These are phyloP conservation scores for Penicillium paxilli DNA, from an alignment of 495 filamentous ascomycete genomes.

Conservation along the genomic window DNA sequence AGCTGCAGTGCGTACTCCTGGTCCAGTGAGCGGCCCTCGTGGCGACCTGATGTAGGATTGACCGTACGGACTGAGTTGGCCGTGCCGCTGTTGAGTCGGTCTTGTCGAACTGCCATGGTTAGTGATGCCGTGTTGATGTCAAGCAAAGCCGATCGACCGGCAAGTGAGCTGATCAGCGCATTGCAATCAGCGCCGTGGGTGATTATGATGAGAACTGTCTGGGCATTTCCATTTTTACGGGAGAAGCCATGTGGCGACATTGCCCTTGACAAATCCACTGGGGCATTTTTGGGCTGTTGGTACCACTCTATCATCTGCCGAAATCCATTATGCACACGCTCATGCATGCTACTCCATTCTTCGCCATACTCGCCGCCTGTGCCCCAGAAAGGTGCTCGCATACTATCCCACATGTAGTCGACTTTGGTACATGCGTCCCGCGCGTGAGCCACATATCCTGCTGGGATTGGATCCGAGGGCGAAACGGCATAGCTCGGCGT, in stretches of 20 bases:
- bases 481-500: conserved; percentile 83
- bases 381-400: conserved; percentile 75
- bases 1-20: conserved; percentile 77
- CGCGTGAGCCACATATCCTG: conserved; percentile 89
- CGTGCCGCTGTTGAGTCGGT: conserved; percentile 29
- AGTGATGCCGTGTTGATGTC: conserved; percentile 89
- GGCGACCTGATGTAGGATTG: conserved; percentile 10
- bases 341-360: conserved; percentile 95
- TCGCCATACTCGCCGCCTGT: conserved; percentile 86
- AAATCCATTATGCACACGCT: conserved; percentile 76
- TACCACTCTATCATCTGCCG: conserved; percentile 82
- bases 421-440: conserved; percentile 81
- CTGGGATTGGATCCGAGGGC: conserved; percentile 73
- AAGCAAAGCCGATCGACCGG: conserved; percentile 81
- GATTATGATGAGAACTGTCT: conserved; percentile 85
- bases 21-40: conserved; percentile 36
- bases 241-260: conserved; percentile 42
- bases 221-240: conserved; percentile 59
- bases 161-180: conserved; percentile 87
- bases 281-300: conserved; percentile 47
- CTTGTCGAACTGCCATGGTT: conserved; percentile 80
- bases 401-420: conserved; percentile 95
- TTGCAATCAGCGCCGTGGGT: conserved; percentile 99
- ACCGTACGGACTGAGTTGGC: conserved; percentile 18
- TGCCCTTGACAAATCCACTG: conserved; percentile 20